Evolutionary conservation across 176 grass and related monocot genomes (phyloP).

Genomic region (Aechmea fasciata): DNA sequence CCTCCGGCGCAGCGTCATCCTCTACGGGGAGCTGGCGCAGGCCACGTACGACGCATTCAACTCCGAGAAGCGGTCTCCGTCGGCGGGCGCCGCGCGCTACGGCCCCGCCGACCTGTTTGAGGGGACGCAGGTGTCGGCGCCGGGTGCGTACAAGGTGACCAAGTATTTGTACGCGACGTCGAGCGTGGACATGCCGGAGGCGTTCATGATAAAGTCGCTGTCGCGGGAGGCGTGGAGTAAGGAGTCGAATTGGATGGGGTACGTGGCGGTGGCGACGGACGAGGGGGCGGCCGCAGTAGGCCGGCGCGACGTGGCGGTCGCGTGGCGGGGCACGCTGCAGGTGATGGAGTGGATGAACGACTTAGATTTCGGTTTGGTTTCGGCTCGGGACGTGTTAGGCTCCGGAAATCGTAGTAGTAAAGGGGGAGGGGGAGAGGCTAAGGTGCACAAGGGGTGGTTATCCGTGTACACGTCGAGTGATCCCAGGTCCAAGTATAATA

Average conservation of each 20-base stretch:
- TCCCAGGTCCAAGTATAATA: conserved; percentile 50
- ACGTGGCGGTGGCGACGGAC: conserved; percentile 73
- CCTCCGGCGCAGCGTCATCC: conserved; percentile 50
- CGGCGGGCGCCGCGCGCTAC: conserved; percentile 48
- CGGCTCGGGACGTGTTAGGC: conserved; percentile 42
- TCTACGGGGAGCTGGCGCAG: conserved; percentile 64
- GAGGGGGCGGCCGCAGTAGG: conserved; percentile 35
- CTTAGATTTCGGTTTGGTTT: conserved; percentile 52
- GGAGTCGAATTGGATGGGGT: conserved; percentile 79
- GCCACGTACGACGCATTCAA: conserved; percentile 60
- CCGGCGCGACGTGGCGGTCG: conserved; percentile 67
- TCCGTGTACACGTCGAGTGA: conserved; percentile 68
- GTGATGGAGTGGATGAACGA: conserved; percentile 54
- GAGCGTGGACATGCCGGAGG: conserved; percentile 17
- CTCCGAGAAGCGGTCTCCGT: conserved; percentile 38
- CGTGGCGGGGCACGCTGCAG: conserved; percentile 65
- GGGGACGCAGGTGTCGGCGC: conserved; percentile 21
- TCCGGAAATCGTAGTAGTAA: not conserved
- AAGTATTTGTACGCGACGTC: conserved; percentile 80
- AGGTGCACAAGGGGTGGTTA: conserved; percentile 60
- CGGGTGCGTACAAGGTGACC: conserved; percentile 40
- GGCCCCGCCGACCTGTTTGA: conserved; percentile 26
- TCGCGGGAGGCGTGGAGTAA: conserved; percentile 36
- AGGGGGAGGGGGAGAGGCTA: conserved; percentile 13
- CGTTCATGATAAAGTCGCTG: conserved; percentile 24